phyloP scores from a whole-genome alignment of 2,329 filamentous ascomycete species.

The Fusarium illudens region DNA sequence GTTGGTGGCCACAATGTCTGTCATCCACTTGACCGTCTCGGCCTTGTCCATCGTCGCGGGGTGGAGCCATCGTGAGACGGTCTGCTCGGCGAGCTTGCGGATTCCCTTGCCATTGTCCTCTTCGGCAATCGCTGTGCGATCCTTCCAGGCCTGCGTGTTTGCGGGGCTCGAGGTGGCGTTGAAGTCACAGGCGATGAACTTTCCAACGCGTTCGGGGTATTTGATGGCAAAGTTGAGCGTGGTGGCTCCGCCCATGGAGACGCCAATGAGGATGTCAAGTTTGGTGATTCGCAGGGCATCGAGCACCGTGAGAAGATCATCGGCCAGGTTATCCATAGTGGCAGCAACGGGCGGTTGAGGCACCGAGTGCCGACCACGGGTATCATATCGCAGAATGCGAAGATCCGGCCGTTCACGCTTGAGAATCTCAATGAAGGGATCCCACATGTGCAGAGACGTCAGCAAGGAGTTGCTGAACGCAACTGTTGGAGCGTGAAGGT shows the following conservation, averaged over 20 bases:
- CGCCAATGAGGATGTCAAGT: constrained; percentile 75
- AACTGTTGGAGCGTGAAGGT: constrained; percentile 73
- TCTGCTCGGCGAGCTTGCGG: constrained; percentile 71
- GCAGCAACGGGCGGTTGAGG: constrained; percentile 59
- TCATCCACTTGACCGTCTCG: constrained; percentile 64
- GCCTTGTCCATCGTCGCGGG: constrained; percentile 57
- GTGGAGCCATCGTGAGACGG: constrained; percentile 83
- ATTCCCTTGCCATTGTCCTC: constrained; percentile 66
- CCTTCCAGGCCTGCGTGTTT: constrained; percentile 82
- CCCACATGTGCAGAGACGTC: constrained; percentile 83
- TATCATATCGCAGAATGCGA: constrained; percentile 79
- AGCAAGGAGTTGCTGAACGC: constrained; percentile 84
- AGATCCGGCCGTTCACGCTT: constrained; percentile 67
- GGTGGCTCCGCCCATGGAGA: constrained; percentile 84
- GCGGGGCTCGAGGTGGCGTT: constrained; percentile 75
- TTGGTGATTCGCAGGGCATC: constrained; percentile 73
- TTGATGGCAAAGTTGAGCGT: constrained; percentile 75
- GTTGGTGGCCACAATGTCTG: constrained; percentile 74
- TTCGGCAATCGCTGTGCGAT: constrained; percentile 75
- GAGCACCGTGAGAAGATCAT: constrained; percentile 73
- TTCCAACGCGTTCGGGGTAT: constrained; percentile 65
- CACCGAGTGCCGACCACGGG: constrained; percentile 70
- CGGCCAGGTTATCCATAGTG: constrained; percentile 71
- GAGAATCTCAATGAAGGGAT: constrained; percentile 72
- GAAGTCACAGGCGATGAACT: constrained; percentile 81